These are phyloP conservation scores for Quercus phellos DNA, from an alignment of 331 rosid genomes.

Conservation along the genomic window DNA sequence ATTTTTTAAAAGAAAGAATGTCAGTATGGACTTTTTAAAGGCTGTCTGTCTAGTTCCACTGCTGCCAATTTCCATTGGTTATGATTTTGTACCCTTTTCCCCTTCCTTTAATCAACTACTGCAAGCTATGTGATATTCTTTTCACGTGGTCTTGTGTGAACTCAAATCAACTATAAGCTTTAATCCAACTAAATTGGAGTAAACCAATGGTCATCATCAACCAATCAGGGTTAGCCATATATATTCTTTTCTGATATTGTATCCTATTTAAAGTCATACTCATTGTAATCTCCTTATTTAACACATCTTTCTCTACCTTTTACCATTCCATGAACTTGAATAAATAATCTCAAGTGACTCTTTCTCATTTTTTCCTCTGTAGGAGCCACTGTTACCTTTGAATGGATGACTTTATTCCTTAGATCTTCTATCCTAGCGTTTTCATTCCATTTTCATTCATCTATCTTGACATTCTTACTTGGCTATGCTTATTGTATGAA, in stretches of 20 bases:
- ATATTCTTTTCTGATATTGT: neutral
- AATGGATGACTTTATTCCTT: neutral
- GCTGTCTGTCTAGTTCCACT: neutral
- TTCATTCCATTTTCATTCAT: too few relatives aligned
- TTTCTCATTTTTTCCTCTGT: neutral
- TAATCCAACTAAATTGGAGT: neutral
- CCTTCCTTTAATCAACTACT: neutral
- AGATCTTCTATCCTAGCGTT: neutral
- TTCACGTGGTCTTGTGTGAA: neutral
- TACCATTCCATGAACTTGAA: neutral
- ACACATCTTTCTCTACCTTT: neutral
- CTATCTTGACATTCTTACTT: too few relatives aligned
- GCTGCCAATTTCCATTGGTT: neutral
- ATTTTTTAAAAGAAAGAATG: neutral
- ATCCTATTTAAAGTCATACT: neutral
- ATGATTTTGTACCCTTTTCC: neutral
- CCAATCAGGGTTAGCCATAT: neutral
- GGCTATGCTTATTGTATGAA: too few relatives aligned
- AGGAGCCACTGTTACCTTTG: neutral
- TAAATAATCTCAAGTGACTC: neutral
- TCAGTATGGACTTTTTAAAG: neutral
- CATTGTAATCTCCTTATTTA: neutral
- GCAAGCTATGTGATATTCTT: neutral
- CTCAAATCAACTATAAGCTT: neutral
- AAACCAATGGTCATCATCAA: neutral